Evolutionary conservation across 1,139 yeast species (phyloP), one percentile per base, ranked within the genome.

Genomic region (Yamadazyma pseudoaaseri): DNA sequence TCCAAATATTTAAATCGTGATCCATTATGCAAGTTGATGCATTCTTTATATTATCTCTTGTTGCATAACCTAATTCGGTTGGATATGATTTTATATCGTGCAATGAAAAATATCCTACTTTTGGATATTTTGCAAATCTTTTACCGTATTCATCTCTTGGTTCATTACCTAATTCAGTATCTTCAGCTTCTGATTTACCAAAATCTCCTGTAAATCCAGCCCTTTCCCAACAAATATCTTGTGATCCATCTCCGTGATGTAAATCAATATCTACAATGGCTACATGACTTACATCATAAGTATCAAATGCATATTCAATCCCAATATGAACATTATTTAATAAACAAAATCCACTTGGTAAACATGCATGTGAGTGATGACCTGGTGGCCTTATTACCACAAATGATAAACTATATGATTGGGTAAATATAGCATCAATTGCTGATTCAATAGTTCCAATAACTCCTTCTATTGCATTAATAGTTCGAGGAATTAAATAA

Each of bases 211-310:
- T 53, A 44, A 77, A 72, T 0, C 86, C 86, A 0, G 86, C 85
- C 44, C 85, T 66, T 47, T 81, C 82, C 90, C 92, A 86, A 47
- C 94, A 81, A 17, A 86, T 82, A 56, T 86, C 95, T 51, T 86
- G 96, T 5, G 86, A 76, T 4, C 96, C 96, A 56, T 86, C 96
- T n/a, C 96, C 96, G 51, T 86, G 96, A 52, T 86, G 96, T 33
- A 86, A 66, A 56, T 86, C 96, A 42, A 86, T 82, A 54, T 86
- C 96, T 23, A 86, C 62, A 17, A 86, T 82, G 1, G 84, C 92
- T 12, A 89, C 89, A 57, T 86, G 95, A 0, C 92, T 81, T 2
- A 86, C 79, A 2, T 70, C 79, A 49, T 83, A 75, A 10, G 65
- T 58, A 34, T 68, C 76, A 39, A 71, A 74, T 1, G 95, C 95